Evolutionary conservation across 2,329 filamentous ascomycete genomes (phyloP).

Genomic region (Canariomyces notabilis): DNA sequence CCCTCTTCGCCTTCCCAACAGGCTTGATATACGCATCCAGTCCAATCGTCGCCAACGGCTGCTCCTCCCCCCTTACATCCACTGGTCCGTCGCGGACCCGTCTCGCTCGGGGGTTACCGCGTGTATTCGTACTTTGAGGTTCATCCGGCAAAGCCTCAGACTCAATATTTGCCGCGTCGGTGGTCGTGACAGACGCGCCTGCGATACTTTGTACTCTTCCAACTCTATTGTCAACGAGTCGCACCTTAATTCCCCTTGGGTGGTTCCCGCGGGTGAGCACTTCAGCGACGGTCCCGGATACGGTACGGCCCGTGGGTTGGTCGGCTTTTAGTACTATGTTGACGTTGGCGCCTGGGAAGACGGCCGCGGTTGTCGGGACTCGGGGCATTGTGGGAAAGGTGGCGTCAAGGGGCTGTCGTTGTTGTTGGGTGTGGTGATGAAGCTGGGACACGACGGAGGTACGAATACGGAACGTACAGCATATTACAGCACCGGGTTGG

Average conservation of each 20-base stretch:
- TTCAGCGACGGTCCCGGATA: conserved; percentile 60
- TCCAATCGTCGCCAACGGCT: conserved; percentile 30
- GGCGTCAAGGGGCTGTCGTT: too few relatives aligned
- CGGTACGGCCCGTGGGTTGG: conserved; percentile 68
- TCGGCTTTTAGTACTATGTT: conserved; percentile 73
- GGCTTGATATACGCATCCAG: conserved; percentile 47
- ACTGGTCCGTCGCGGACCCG: not conserved
- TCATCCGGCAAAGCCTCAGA: not conserved
- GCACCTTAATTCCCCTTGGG: conserved; percentile 73
- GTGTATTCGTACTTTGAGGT: too few relatives aligned
- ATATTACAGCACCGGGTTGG: too few relatives aligned
- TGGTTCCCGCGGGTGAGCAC: conserved; percentile 70
- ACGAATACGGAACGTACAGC: too few relatives aligned
- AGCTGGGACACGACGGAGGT: too few relatives aligned
- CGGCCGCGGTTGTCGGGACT: conserved; percentile 46
- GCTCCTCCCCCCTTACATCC: conserved; percentile 2
- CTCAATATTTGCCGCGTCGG: too few relatives aligned
- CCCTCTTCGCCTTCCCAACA: conserved; percentile 25
- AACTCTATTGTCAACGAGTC: conserved; percentile 64
- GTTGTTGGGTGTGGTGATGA: too few relatives aligned
- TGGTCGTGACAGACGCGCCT: conserved; percentile 12
- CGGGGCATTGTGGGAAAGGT: conserved; percentile 24
- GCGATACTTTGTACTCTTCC: conserved; percentile 66
- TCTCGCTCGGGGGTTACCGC: not conserved
- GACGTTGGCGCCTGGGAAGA: conserved; percentile 58